A percentile compares a stretch with the other conserved stretches of the same genome.
phyloP scores from a whole-genome alignment of 2,329 filamentous ascomycete genomes.

The Aureobasidium vineae region DNA sequence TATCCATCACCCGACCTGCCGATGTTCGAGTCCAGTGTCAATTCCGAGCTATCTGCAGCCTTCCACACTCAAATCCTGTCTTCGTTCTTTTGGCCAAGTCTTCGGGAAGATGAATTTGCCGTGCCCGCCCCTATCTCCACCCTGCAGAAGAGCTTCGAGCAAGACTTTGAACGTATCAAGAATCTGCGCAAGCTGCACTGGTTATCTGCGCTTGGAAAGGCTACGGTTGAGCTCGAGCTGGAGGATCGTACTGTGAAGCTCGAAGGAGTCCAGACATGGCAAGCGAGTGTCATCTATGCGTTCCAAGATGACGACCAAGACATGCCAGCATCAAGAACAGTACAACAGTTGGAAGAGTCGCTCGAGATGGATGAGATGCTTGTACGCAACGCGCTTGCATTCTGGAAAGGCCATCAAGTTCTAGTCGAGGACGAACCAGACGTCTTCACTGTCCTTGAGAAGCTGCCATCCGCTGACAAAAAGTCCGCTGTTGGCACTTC shows the following conservation, averaged over 20 bases:
- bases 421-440: slow-evolving; percentile 55
- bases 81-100: slow-evolving; percentile 86
- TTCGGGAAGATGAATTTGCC: slow-evolving; percentile 67
- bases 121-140: slow-evolving; percentile 59
- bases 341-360: slow-evolving; percentile 49
- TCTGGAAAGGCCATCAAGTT: slow-evolving; percentile 69
- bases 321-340: slow-evolving; percentile 38
- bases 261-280: slow-evolving; percentile 75
- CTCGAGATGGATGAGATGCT: slow-evolving; percentile 74
- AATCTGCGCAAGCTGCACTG: slow-evolving; percentile 82
- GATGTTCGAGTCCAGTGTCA: slow-evolving; percentile 49
- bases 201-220: slow-evolving; percentile 78
- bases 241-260: slow-evolving; percentile 71
- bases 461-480: slow-evolving; percentile 44
- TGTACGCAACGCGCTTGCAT: slow-evolving; percentile 63
- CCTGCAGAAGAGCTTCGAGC: slow-evolving; percentile 68
- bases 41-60: slow-evolving; percentile 31
- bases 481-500: slow-evolving; percentile 33
- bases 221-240: slow-evolving; percentile 76
- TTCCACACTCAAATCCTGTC: slow-evolving; percentile 85
- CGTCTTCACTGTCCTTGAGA: slow-evolving; percentile 68
- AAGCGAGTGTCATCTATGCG: slow-evolving; percentile 82
- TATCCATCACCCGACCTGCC: slow-evolving; percentile 64
- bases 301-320: slow-evolving; percentile 57
- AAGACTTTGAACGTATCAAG: slow-evolving; percentile 76